Percentiles rank a stretch among this genome's conserved stretches.
phyloP scores from a whole-genome alignment of 768 basidiomycete species.

The Russula virescens region DNA sequence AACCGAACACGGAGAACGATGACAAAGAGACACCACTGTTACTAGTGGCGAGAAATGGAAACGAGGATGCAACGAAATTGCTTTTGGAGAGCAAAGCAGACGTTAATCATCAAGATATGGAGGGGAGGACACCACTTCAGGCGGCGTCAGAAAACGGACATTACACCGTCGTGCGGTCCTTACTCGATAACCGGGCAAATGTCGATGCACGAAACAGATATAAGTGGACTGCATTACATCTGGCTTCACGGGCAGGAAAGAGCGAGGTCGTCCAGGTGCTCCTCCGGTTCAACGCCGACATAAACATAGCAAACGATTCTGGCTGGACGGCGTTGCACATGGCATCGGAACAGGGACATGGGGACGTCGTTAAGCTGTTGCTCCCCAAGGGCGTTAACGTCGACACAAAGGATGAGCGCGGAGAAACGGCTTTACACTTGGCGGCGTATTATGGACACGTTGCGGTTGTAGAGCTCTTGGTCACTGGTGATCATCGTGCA shows the following conservation, averaged over 20 bases:
- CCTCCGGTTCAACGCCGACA: background rate
- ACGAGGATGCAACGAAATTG: background rate
- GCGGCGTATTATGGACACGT: background rate
- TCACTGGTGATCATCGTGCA: background rate
- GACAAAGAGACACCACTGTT: background rate
- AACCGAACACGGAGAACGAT: background rate
- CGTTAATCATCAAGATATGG: background rate
- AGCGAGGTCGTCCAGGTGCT: background rate
- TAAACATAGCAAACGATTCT: background rate
- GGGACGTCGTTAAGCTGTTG: background rate
- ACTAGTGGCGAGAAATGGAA: background rate
- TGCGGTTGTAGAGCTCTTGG: background rate
- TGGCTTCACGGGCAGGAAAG: background rate
- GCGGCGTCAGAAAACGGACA: background rate
- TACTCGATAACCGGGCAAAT: background rate
- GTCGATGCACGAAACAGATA: background rate
- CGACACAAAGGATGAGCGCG: background rate
- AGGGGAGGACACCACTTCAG: background rate
- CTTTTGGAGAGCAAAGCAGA: background rate
- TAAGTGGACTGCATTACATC: background rate
- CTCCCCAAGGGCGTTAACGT: background rate
- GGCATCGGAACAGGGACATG: background rate
- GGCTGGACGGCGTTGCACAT: background rate
- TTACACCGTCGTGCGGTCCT: background rate
- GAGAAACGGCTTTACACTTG: background rate